A percentile compares a stretch with the other conserved stretches of the same genome.
Evolutionary conservation across 768 basidiomycete genomes (phyloP).

Genomic region (Termitomyces sp.): DNA sequence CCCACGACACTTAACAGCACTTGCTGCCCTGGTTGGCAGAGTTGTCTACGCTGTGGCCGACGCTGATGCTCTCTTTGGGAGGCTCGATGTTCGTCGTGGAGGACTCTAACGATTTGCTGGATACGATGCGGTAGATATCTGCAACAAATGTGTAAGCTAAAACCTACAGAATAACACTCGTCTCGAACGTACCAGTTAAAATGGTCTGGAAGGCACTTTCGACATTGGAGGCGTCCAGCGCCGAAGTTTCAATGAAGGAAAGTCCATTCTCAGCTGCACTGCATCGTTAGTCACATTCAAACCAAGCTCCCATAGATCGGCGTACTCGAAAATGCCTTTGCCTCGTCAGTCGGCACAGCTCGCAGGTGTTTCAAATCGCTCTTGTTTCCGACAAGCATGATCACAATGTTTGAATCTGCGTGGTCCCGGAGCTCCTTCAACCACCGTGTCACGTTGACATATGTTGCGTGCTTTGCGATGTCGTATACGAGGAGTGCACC

Average conservation of each 20-base stretch:
- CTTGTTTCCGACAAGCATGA: conserved; percentile 98
- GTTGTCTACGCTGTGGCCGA: conserved; percentile 72
- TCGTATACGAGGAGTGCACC: conserved; percentile 93
- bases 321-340: conserved; percentile 85
- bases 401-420: conserved; percentile 89
- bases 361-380: conserved; percentile 97
- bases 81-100: conserved; percentile 75
- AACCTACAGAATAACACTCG: not conserved
- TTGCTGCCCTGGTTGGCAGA: conserved; percentile 54
- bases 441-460: conserved; percentile 93
- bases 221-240: conserved; percentile 99
- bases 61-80: conserved; percentile 82
- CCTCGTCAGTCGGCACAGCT: conserved; percentile 97
- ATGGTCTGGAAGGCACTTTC: conserved; percentile 97
- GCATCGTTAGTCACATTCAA: conserved; percentile 1
- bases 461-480: conserved; percentile 92
- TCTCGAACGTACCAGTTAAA: conserved; percentile 68
- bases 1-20: conserved; percentile 51
- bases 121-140: conserved; percentile 99
- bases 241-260: conserved; percentile 98
- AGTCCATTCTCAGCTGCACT: conserved; percentile 80
- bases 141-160: conserved; percentile 13
- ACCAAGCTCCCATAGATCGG: conserved; percentile 17
- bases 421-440: conserved; percentile 96
- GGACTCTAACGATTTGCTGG: conserved; percentile 91